Base-by-base conservation (phyloP, 169 alveolate species). In the Plasmodium vivax region DNA sequence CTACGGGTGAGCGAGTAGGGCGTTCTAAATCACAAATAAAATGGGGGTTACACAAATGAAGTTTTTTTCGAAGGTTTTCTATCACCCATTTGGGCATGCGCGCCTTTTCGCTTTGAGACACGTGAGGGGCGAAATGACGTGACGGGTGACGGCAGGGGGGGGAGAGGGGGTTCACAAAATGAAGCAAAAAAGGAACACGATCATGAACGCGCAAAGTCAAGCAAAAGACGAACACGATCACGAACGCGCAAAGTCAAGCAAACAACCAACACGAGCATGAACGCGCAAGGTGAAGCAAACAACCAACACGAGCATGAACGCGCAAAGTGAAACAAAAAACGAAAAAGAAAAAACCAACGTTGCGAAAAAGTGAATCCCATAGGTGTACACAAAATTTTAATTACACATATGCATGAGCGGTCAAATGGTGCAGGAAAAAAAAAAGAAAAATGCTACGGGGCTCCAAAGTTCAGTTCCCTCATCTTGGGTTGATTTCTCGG, bases 401-500 rank as follows among this genome's bases (percentile, higher is more conserved):
- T 85, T 77, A 75, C 45, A 72, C 68, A 58, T 56, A 45, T 27
- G 36, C 56, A 83, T 83, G 41, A 9, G 14, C 3, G 12, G 30
- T 27, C 41, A 83, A 27, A 56, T 83, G 23, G 68, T 7, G 62
- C 81, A 23, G 30, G 82, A 80, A 38, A 36, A 84, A 36, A 82
- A 71, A 45, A 56, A 51, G 34, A 54, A 10, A 36, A 34, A n/a
- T 47, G 36, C 81, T 83, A 92, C 43, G 97, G 97, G 36, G 97
- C 97, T 3, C 97, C 97, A 95, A 87, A 95, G 90, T 95, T 95
- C 38, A 74, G 68, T 75, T 95, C 97, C n/a, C 96, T 82, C 95
- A 95, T 95, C 95, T 95, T 93, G 54, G 96, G 97, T 43, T 93
- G 96, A 88, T 93, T 95, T 71, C 98, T 87, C 54, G 98, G 98